These are phyloP conservation scores for Fusarium domesticum DNA, from an alignment of 2,329 filamentous ascomycete genomes.

Conservation along the genomic window DNA sequence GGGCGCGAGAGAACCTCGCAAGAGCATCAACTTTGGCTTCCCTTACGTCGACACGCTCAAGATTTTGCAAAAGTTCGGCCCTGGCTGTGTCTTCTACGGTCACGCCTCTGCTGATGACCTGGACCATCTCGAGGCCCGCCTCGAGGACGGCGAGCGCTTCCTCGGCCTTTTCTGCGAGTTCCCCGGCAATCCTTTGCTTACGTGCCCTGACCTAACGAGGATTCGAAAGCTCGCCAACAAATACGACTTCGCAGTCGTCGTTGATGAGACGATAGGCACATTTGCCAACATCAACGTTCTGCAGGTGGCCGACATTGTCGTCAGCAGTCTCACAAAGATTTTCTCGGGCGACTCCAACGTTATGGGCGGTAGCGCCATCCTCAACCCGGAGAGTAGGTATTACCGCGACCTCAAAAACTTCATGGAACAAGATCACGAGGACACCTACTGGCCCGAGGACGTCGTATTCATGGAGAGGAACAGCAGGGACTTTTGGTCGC, in stretches of 20 bases:
- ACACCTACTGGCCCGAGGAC: slow-evolving; percentile 93
- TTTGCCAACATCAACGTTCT: slow-evolving; percentile 95
- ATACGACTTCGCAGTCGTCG: slow-evolving; percentile 84
- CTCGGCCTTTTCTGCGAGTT: slow-evolving; percentile 92
- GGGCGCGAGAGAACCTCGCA: slow-evolving; percentile 57
- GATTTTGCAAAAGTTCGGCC: slow-evolving; percentile 89
- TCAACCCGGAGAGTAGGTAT: slow-evolving; percentile 65
- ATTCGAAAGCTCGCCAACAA: slow-evolving; percentile 75
- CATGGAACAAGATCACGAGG: slow-evolving; percentile 69
- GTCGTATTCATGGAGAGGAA: slow-evolving; percentile 94
- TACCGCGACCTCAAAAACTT: slow-evolving; percentile 66
- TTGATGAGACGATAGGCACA: slow-evolving; percentile 96
- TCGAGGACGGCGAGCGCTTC: slow-evolving; percentile 71
- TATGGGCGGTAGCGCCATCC: slow-evolving; percentile 78
- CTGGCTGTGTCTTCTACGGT: slow-evolving; percentile 85
- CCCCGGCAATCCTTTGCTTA: slow-evolving; percentile 85
- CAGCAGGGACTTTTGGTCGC: slow-evolving; percentile 81
- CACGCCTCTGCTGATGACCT: slow-evolving; percentile 73
- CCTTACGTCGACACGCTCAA: slow-evolving; percentile 97
- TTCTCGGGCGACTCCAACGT: slow-evolving; percentile 98
- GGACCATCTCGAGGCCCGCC: slow-evolving; percentile 73
- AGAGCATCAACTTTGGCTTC: slow-evolving; percentile 93
- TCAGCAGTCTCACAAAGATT: slow-evolving; percentile 93
- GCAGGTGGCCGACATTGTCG: slow-evolving; percentile 83
- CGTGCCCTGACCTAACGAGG: slow-evolving; percentile 77